phyloP scores from a whole-genome alignment of 768 basidiomycete genomes.

The Boletus eberwhitei region DNA sequence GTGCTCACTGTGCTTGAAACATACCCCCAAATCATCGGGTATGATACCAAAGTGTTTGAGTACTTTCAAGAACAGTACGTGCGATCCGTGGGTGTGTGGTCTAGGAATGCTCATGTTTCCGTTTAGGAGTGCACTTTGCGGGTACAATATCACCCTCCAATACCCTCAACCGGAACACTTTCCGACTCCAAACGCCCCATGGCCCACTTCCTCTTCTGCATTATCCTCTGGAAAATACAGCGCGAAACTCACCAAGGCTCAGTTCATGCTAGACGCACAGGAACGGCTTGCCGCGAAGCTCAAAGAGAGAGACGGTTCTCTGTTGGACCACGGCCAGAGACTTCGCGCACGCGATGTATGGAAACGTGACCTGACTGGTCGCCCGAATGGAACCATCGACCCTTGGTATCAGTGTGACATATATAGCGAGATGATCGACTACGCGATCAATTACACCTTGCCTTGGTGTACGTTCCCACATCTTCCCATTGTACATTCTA shows the following conservation, averaged over 20 bases:
- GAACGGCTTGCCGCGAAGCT: conserved; percentile 4
- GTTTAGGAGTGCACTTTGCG: conserved; percentile 56
- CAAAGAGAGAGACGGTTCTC: background rate
- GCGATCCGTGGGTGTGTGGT: background rate
- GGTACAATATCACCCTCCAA: conserved; percentile 60
- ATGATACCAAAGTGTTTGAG: conserved; percentile 59
- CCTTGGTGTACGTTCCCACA: conserved; percentile 44
- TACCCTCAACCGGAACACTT: conserved; percentile 60
- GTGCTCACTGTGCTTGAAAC: conserved; percentile 61
- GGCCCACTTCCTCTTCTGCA: background rate
- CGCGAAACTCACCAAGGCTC: conserved; percentile 4
- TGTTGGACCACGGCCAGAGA: conserved; percentile 19
- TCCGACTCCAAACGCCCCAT: conserved; percentile 28
- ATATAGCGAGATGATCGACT: conserved; percentile 61
- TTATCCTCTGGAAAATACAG: background rate
- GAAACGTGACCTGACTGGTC: conserved; percentile 48
- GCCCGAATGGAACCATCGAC: conserved; percentile 56
- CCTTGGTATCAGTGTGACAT: conserved; percentile 61
- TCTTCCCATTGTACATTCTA: too few species aligned
- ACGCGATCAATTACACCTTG: conserved; percentile 66
- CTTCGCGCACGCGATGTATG: conserved; percentile 20
- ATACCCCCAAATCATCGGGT: conserved; percentile 72
- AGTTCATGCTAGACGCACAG: conserved; percentile 11
- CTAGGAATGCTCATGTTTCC: background rate
- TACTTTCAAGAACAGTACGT: conserved; percentile 67